Percentiles rank a stretch among this genome's conserved stretches.
Conservation (phyloP, 192 early-diverging fungal species). For the Oehlia diaphana region DNA sequence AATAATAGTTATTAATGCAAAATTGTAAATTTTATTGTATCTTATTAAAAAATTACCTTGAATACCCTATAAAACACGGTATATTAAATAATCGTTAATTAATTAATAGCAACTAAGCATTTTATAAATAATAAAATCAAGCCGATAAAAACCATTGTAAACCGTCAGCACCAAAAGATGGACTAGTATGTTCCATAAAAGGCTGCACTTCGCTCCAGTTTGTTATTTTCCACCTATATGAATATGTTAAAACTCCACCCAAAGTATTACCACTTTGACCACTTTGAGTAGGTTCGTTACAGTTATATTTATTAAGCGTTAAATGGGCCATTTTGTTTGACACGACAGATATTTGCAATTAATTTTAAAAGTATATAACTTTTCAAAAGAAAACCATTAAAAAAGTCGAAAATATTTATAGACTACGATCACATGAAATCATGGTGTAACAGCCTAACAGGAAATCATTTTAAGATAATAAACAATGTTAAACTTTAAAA, state of each 20-base stretch:
- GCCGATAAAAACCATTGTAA: slow-evolving; percentile 16
- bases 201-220: slow-evolving; percentile 28
- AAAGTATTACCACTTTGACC: not conserved
- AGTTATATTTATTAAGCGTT: not conserved
- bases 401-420: too few species aligned
- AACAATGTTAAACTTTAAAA: too few species aligned
- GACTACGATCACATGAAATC: too few species aligned
- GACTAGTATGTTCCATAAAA: slow-evolving; percentile 23
- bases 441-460: too few species aligned
- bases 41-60: slow-evolving; percentile 11
- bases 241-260: slow-evolving; percentile 12
- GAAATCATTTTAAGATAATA: too few species aligned
- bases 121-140: not conserved
- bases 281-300: not conserved
- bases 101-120: not conserved
- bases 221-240: slow-evolving; percentile 26
- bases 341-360: not conserved
- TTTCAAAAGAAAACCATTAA: too few species aligned
- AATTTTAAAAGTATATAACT: too few species aligned
- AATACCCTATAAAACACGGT: slow-evolving; percentile 7
- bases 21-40: too few species aligned
- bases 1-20: not conserved
- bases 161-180: slow-evolving; percentile 24
- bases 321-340: not conserved
- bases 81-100: not conserved